A percentile compares a stretch with the other conserved stretches of the same genome.
Evolutionary conservation across 2,329 filamentous ascomycete species (phyloP).

Genomic region (Pezicula neosporulosa): DNA sequence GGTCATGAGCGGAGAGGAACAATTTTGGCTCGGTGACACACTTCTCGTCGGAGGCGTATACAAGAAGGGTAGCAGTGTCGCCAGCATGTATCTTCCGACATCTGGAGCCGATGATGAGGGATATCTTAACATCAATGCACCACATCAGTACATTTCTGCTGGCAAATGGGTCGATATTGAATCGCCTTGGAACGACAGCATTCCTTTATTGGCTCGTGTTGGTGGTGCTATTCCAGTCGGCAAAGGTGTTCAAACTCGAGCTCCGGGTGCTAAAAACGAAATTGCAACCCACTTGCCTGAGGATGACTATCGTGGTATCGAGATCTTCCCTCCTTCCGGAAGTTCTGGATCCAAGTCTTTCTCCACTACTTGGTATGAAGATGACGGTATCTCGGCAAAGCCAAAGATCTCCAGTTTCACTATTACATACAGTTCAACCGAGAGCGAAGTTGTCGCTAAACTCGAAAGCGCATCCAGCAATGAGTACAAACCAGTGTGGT

Average conservation of each 20-base stretch:
- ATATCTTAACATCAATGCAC: conserved; percentile 59
- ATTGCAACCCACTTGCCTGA: conserved; percentile 31
- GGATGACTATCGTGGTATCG: conserved; percentile 53
- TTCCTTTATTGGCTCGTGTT: conserved; percentile 51
- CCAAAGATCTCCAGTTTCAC: conserved; percentile 39
- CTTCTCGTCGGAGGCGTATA: conserved; percentile 67
- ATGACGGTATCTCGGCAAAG: conserved; percentile 47
- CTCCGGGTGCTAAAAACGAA: conserved; percentile 47
- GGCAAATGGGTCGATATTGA: conserved; percentile 50
- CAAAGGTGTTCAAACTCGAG: conserved; percentile 45
- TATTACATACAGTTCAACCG: conserved; percentile 39
- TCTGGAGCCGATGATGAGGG: conserved; percentile 42
- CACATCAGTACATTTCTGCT: conserved; percentile 52
- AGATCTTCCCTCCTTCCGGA: conserved; percentile 50
- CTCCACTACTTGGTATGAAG: conserved; percentile 48
- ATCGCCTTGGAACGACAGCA: conserved; percentile 49
- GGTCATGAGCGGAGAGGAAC: conserved; percentile 61
- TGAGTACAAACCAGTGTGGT: conserved; percentile 46
- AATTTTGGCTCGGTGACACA: conserved; percentile 70
- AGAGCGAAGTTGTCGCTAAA: conserved; percentile 38
- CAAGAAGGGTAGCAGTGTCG: conserved; percentile 49
- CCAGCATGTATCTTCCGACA: conserved; percentile 59
- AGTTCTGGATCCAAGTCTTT: conserved; percentile 35
- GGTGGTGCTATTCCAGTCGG: conserved; percentile 52
- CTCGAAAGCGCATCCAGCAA: conserved; percentile 35